These are phyloP conservation scores for Picea sitchensis DNA, from an alignment of 75 land plant species.

Conservation along the genomic window DNA sequence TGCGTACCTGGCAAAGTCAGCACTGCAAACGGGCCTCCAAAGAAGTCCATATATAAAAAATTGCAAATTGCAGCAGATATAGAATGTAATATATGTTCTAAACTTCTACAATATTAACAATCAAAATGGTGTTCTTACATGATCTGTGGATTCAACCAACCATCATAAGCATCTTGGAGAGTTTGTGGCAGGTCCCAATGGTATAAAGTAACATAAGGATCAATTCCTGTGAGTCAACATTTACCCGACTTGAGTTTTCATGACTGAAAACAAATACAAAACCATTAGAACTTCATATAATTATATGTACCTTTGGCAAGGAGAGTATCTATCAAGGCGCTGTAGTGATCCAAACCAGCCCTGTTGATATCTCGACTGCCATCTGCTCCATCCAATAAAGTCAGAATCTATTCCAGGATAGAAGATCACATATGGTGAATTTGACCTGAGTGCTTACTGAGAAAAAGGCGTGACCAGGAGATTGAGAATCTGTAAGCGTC, in stretches of 20 bases:
- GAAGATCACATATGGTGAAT: not conserved
- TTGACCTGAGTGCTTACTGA: constrained; percentile 16
- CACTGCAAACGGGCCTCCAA: constrained; percentile 35
- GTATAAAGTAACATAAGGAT: constrained; percentile 53
- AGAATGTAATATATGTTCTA: constrained; percentile 9
- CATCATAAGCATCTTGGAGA: constrained; percentile 46
- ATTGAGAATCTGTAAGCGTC: constrained; percentile 42
- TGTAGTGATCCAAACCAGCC: constrained; percentile 36
- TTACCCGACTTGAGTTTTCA: not conserved
- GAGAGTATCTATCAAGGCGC: constrained; percentile 33
- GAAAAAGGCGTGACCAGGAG: constrained; percentile 40
- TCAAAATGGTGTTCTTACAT: constrained; percentile 26
- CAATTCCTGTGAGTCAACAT: constrained; percentile 29
- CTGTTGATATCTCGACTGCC: constrained; percentile 29
- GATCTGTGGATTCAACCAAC: constrained; percentile 47
- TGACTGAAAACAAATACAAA: not conserved
- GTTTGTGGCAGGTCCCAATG: constrained; percentile 65
- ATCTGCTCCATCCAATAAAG: not conserved
- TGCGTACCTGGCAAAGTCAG: constrained; percentile 54
- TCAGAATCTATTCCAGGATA: not conserved
- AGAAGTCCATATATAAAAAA: constrained; percentile 25
- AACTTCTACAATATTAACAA: not conserved
- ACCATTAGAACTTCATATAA: not conserved
- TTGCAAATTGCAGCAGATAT: constrained; percentile 30
- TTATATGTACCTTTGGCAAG: constrained; percentile 25